phyloP scores from a whole-genome alignment of 2,329 filamentous ascomycete species.

The Nemania abortiva region DNA sequence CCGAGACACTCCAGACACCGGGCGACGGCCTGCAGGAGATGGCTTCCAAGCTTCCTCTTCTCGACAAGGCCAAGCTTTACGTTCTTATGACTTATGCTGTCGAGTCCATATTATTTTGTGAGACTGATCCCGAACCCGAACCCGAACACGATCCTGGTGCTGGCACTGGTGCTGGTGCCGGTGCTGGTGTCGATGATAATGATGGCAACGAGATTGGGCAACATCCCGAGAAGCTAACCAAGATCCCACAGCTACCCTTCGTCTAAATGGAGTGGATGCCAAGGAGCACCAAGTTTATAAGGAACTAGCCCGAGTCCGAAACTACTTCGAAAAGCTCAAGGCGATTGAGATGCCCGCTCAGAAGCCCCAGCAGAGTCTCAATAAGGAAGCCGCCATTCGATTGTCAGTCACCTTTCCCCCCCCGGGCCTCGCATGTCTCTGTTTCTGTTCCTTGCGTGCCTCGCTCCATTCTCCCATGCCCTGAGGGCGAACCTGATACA shows the following conservation, averaged over 20 bases:
- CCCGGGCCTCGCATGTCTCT: neutral
- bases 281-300: slow-evolving; percentile 86
- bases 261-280: slow-evolving; percentile 82
- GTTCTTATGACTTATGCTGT: slow-evolving; percentile 89
- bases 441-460: neutral
- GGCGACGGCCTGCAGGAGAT: slow-evolving; percentile 74
- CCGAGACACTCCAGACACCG: slow-evolving; percentile 80
- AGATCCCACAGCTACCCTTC: slow-evolving; percentile 72
- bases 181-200: neutral
- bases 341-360: slow-evolving; percentile 73
- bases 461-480: neutral
- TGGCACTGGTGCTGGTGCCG: neutral
- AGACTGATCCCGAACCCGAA: slow-evolving; percentile 43
- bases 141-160: too few relatives aligned
- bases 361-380: slow-evolving; percentile 66
- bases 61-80: slow-evolving; percentile 95
- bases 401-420: slow-evolving; percentile 59
- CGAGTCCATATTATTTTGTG: slow-evolving; percentile 90
- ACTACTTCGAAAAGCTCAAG: slow-evolving; percentile 95
- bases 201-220: neutral
- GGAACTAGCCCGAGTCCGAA: slow-evolving; percentile 87
- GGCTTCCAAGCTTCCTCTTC: slow-evolving; percentile 84
- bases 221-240: slow-evolving; percentile 15
- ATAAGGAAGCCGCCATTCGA: slow-evolving; percentile 82
- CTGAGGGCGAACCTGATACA: neutral